Base-by-base conservation (phyloP, 495 filamentous ascomycete genomes). In the Aspergillus bridgeri region DNA sequence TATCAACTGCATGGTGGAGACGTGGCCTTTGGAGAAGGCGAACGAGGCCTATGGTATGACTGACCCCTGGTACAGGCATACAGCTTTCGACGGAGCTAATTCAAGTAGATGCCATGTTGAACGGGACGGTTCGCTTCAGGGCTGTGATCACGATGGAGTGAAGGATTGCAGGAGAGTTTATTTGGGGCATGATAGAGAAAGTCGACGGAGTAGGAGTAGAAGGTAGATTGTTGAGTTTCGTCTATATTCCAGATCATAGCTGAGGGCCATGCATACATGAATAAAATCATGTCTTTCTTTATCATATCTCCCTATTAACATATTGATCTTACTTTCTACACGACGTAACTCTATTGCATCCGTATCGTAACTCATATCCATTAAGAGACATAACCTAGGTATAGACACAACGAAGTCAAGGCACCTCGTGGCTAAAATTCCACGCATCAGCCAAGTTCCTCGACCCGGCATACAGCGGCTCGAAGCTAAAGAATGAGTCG, bases 1-100 rank as follows among this genome's bases (percentile, higher is more conserved):
- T 6, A 74, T 90, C 42, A 79, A 85, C 57, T 89, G 84, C 65
- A 60, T 85, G 72, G 73, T 89, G 22, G 81, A 89, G 73, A 83
- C 73, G 60, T 88, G 81, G 56, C 79, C 81, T 7, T 70, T 91
- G 5, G 74, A 77, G 2, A 78, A 84, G 48, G 82, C 70, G 0
- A 73, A 82, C 51, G 79, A 82, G 54, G 82, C 82, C 5, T 81
- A 73, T 63, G 73, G 69, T 71, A 60, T 54, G 62, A n/a, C n/a
- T 45, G 48, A 20, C 43, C 42, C 17, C 11, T 17, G 6, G 7
- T 27, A 27, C 17, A 24, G n/a, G n/a, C n/a, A n/a, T 19, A 19
- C 23, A 43, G 18, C 7, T 3, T 53, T 44, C 20, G 54, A 18
- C 3, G 15, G 43, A 7, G 20, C 15, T 17, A n/a, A n/a, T 9